phyloP scores from a whole-genome alignment of 176 grass and related monocot species.

The Puccinellia tenuiflora region DNA sequence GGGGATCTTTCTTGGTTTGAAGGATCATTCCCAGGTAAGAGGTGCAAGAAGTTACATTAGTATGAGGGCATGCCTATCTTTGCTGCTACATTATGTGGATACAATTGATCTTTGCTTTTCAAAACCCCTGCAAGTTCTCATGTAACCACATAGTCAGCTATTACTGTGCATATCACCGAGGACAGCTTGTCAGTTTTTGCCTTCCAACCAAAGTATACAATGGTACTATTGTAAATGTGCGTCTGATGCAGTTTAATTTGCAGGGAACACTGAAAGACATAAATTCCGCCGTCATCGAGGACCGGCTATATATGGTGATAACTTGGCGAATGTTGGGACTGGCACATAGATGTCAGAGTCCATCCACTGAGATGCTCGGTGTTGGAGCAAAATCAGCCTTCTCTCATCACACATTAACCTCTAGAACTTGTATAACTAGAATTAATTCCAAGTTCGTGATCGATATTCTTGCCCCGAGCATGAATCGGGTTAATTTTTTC shows the following conservation, averaged over 20 bases:
- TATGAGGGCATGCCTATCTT: not conserved
- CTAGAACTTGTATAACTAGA: not conserved
- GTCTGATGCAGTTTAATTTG: not conserved
- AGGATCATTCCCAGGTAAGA: constrained; percentile 77
- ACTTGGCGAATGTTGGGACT: not conserved
- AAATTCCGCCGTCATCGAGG: constrained; percentile 34
- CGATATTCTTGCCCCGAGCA: too few species aligned
- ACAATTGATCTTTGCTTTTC: not conserved
- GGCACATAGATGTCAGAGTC: not conserved
- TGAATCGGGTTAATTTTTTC: too few species aligned
- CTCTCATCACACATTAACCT: not conserved
- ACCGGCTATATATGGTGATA: constrained; percentile 39
- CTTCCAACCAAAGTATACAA: not conserved
- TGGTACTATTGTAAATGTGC: not conserved
- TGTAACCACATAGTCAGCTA: not conserved
- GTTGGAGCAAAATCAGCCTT: not conserved
- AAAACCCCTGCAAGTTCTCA: not conserved
- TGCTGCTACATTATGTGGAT: not conserved
- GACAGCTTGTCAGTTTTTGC: not conserved
- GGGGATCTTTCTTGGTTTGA: constrained; percentile 83
- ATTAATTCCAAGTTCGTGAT: not conserved
- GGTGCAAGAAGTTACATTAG: not conserved
- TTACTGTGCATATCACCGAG: not conserved
- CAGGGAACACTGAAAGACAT: constrained; percentile 56
- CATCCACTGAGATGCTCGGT: not conserved